These are phyloP conservation scores for Chenopodium album DNA, from an alignment of 148 eudicot species.

Conservation along the genomic window DNA sequence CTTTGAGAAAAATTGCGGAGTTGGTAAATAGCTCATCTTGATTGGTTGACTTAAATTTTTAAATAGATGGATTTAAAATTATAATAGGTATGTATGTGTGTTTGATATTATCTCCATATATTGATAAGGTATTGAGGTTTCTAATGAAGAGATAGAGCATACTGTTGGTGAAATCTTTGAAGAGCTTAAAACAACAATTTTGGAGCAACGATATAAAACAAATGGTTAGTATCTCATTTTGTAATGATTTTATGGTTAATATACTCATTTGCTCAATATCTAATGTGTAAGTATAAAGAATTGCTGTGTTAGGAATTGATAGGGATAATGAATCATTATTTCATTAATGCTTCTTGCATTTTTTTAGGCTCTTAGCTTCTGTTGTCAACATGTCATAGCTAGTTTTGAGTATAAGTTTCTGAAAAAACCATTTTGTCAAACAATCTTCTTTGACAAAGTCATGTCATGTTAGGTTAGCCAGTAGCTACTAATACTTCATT, in stretches of 20 bases:
- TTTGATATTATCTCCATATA: not conserved
- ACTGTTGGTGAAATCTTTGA: constrained; percentile 64
- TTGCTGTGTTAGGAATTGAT: not conserved
- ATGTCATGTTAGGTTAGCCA: not conserved
- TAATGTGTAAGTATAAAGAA: not conserved
- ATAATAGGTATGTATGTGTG: not conserved
- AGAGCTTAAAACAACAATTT: constrained; percentile 55
- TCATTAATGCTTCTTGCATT: not conserved
- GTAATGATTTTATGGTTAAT: not conserved
- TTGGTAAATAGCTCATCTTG: constrained; percentile 52
- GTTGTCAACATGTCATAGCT: not conserved
- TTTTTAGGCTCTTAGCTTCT: not conserved
- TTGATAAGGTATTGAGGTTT: constrained; percentile 74
- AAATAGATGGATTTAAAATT: not conserved
- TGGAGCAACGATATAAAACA: constrained; percentile 83
- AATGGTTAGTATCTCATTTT: constrained; percentile 44
- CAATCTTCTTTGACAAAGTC: too few species aligned
- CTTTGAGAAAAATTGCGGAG: constrained; percentile 89
- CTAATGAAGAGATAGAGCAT: constrained; percentile 57
- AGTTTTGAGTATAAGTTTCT: not conserved
- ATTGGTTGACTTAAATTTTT: not conserved
- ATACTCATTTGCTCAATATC: not conserved
- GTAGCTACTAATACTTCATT: constrained; percentile 13
- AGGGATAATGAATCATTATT: not conserved
- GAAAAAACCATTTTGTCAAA: not conserved